Evolutionary conservation across 495 filamentous ascomycete genomes (phyloP).

Genomic region (Hypoxylon fragiforme): DNA sequence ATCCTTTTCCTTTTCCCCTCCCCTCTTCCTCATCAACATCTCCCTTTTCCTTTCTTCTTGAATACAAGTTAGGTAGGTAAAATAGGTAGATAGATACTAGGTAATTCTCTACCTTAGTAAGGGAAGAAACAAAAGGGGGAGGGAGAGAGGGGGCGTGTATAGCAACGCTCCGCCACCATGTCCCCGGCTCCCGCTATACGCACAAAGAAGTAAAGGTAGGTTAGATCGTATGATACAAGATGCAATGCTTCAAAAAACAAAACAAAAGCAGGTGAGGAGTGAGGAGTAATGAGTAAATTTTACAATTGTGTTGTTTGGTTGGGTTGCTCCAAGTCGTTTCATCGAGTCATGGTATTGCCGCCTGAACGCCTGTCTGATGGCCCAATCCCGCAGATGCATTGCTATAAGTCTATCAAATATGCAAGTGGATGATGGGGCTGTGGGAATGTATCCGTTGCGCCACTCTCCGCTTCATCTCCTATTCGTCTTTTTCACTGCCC

Average conservation of each 20-base stretch:
- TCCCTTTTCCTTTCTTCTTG: too few relatives aligned
- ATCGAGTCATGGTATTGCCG: conserved; percentile 35
- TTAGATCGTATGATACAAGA: conserved; percentile 31
- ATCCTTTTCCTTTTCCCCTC: neutral
- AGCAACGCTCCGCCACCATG: conserved; percentile 4
- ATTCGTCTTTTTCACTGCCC: conserved; percentile 45
- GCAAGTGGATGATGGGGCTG: conserved; percentile 31
- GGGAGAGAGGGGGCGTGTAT: too few relatives aligned
- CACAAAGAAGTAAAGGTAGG: neutral
- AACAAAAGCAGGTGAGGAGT: conserved; percentile 28
- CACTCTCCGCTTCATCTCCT: conserved; percentile 21
- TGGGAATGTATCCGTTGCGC: conserved; percentile 23
- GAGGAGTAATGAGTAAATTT: conserved; percentile 22
- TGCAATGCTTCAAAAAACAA: conserved; percentile 15
- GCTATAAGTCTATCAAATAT: conserved; percentile 33
- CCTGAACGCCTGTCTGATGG: conserved; percentile 35
- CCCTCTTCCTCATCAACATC: neutral
- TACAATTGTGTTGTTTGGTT: conserved; percentile 18
- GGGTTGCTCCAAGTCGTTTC: conserved; percentile 23
- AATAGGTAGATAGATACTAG: too few relatives aligned
- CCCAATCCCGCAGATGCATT: conserved; percentile 36
- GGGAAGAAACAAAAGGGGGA: neutral
- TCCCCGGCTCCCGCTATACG: conserved; percentile 12
- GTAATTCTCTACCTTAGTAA: neutral
- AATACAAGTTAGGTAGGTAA: neutral